Base-by-base conservation (phyloP, 768 basidiomycete species). In the Amanita exitialis region DNA sequence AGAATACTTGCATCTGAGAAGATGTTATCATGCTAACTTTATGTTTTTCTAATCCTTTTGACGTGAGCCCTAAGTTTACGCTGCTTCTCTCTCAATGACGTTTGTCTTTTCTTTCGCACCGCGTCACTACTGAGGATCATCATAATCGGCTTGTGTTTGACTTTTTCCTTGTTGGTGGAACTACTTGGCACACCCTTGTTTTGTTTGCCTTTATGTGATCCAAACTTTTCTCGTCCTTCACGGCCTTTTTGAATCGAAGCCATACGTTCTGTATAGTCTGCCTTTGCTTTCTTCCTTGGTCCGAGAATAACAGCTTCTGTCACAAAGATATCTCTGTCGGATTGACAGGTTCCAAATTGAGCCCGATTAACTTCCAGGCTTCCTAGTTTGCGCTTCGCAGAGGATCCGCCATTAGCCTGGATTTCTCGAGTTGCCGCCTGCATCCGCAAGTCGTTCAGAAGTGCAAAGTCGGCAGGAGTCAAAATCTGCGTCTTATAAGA, bases 381-480 rank as follows among this genome's bases (percentile, higher is more conserved):
- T 3, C 84, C 86, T 2, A 94, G 80, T 68, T 97, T 97, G 28
- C 95, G 85, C 66, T 96, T 96, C 3, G 90, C 34, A 48, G 47
- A 4, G 21, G 47, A 20, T 25, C 47, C 83, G 4, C 83, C 84
- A 2, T 82, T 81, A 20, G 66, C 66, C 61, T 90, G 81, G 5
- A 87, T 82, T 0, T 80, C 81, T 52, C 80, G 76, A 13, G 75
- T 69, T 15, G 88, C 89, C 0, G 85, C 89, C 67, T 90, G 76
- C 45, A 90, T 75, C 2, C 86, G 83, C 16, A 98, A 80, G 58
- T 96, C 90, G 61, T 90, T 88, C 47, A 98, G 74, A 47, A 96
- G 66, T 0, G 88, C 88, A 62, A 97, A 99, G 65, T 99, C 96
- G 27, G 93, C 93, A 0, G 96, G 96, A 0, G 96, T 98, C 38